phyloP scores from a whole-genome alignment of 169 alveolate species.

The Theileria annulata region DNA sequence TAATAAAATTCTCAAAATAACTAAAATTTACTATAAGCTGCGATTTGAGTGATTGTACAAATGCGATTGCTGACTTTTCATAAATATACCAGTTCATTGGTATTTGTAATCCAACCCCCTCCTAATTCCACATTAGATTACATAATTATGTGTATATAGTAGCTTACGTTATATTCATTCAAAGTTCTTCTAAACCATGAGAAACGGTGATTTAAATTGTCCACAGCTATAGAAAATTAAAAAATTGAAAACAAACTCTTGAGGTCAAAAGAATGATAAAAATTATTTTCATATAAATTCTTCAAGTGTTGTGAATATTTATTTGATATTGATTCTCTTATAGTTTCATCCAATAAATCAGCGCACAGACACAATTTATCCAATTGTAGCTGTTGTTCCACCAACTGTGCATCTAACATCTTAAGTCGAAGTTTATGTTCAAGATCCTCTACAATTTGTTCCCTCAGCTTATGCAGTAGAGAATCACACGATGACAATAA shows the following conservation, averaged over 20 bases:
- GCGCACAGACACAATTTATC: conserved; percentile 56
- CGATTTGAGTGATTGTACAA: conserved; percentile 22
- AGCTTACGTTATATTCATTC: conserved; percentile 44
- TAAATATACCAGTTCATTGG: conserved; percentile 54
- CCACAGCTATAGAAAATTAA: conserved; percentile 25
- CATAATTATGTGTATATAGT: background rate
- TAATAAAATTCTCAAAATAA: background rate
- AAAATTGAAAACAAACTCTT: conserved; percentile 23
- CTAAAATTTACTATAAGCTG: conserved; percentile 24
- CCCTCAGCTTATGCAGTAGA: conserved; percentile 42
- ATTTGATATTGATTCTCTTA: conserved; percentile 44
- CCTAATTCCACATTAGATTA: conserved; percentile 4
- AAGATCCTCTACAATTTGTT: conserved; percentile 53
- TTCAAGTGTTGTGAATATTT: conserved; percentile 28
- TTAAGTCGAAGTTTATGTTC: conserved; percentile 36
- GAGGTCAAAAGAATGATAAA: conserved; percentile 38
- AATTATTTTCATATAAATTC: conserved; percentile 41
- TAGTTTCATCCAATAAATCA: conserved; percentile 40
- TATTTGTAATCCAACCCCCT: conserved; percentile 19
- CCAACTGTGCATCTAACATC: conserved; percentile 18
- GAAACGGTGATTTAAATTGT: conserved; percentile 47
- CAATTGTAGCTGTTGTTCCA: conserved; percentile 18
- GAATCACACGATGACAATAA: conserved; percentile 38
- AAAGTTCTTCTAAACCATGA: conserved; percentile 60
- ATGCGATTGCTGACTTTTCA: conserved; percentile 42